These are phyloP conservation scores for Penicillium freii DNA, from an alignment of 2,329 filamentous ascomycete species.

Conservation along the genomic window DNA sequence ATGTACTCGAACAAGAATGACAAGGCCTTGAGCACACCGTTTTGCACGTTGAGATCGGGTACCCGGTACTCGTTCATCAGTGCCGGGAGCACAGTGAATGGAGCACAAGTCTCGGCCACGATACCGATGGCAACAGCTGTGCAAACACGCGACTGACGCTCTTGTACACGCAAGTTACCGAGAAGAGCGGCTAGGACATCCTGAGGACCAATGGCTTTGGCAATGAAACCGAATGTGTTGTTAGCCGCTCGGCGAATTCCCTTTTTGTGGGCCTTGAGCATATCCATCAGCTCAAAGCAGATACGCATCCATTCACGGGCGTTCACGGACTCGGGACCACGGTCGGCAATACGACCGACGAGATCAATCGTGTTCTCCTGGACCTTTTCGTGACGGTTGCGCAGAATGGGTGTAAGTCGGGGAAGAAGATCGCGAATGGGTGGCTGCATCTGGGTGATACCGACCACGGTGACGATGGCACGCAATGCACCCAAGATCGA, in stretches of 20 bases:
- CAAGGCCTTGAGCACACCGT: constrained; percentile 93
- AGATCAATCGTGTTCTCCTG: constrained; percentile 99
- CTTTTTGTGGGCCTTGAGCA: constrained; percentile 99
- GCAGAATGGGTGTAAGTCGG: constrained; percentile 92
- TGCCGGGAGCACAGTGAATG: constrained; percentile 96
- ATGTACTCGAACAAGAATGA: constrained; percentile 99
- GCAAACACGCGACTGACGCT: constrained; percentile 96
- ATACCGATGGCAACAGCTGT: constrained; percentile 98
- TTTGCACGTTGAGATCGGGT: constrained; percentile 96
- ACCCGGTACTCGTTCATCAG: constrained; percentile 99
- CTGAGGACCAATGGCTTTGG: constrained; percentile 96
- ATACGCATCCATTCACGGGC: constrained; percentile 99
- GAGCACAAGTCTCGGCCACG: constrained; percentile 95
- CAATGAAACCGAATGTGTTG: constrained; percentile 99
- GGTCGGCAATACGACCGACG: constrained; percentile 95
- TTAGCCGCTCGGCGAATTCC: constrained; percentile 96
- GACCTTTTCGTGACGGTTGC: constrained; percentile 98
- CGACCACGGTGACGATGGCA: constrained; percentile 95
- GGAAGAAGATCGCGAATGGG: constrained; percentile 95
- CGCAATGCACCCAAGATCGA: constrained; percentile 93
- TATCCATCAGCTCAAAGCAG: constrained; percentile 97
- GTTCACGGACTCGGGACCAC: constrained; percentile 93
- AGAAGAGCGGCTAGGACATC: constrained; percentile 93
- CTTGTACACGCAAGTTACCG: constrained; percentile 94
- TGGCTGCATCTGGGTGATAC: constrained; percentile 97